These are phyloP conservation scores for Pyrenopolyporus hunteri DNA, from an alignment of 495 filamentous ascomycete genomes.

Conservation along the genomic window DNA sequence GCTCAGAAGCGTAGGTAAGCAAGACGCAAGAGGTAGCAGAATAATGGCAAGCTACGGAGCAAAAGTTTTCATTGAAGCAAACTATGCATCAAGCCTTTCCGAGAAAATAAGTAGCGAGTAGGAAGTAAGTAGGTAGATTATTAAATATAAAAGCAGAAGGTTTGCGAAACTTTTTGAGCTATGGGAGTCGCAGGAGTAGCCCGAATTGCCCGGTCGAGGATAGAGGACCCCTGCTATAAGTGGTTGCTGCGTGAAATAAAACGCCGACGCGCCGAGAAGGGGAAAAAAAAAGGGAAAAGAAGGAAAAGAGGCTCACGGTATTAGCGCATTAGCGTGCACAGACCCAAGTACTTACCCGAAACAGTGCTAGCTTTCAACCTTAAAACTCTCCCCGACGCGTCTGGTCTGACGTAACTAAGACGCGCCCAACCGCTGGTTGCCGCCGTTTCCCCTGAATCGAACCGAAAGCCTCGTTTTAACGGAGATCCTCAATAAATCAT, in stretches of 20 bases:
- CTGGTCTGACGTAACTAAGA: constrained; percentile 26
- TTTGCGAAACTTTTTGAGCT: constrained; percentile 18
- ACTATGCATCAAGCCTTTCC: too few species aligned
- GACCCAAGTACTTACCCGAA: neutral
- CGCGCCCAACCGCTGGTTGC: neutral
- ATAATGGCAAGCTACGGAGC: neutral
- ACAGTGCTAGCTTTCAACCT: constrained; percentile 17
- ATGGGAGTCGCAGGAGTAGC: too few species aligned
- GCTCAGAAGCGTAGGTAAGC: neutral
- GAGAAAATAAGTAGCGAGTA: too few species aligned
- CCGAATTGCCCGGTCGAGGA: too few species aligned
- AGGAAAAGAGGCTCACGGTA: too few species aligned
- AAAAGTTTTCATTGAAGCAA: too few species aligned
- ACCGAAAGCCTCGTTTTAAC: constrained; percentile 1
- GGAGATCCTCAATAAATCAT: constrained; percentile 15
- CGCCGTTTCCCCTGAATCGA: neutral
- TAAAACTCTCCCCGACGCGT: constrained; percentile 20
- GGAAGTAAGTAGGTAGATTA: too few species aligned
- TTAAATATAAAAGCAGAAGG: constrained; percentile 8
- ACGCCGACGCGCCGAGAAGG: neutral
- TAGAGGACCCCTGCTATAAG: constrained; percentile 3
- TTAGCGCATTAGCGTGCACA: constrained; percentile 6
- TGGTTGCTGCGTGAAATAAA: constrained; percentile 30
- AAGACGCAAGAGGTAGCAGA: neutral
- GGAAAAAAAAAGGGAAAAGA: neutral